Percentiles rank a stretch among this genome's conserved stretches.
These are phyloP conservation scores for Lachnellula subtilissima DNA, from an alignment of 2,329 filamentous ascomycete genomes.

Conservation along the genomic window DNA sequence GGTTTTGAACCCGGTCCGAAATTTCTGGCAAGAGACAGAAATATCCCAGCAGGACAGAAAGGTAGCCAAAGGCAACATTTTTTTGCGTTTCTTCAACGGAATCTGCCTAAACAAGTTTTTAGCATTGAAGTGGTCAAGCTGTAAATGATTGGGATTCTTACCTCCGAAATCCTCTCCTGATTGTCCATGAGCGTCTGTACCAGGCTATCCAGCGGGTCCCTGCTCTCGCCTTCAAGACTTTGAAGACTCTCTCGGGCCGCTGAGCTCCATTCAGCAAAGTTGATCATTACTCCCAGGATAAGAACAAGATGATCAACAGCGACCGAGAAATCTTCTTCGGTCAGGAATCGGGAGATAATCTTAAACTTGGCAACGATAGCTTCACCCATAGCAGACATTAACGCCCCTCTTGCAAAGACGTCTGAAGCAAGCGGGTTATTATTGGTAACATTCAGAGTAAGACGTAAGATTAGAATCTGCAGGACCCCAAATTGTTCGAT, in stretches of 20 bases:
- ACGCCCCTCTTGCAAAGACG: slow-evolving; percentile 57
- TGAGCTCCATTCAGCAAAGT: slow-evolving; percentile 74
- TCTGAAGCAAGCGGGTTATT: slow-evolving; percentile 66
- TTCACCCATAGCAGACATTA: slow-evolving; percentile 45
- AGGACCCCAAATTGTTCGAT: slow-evolving; percentile 34
- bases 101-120: slow-evolving; percentile 48
- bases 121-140: not conserved
- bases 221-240: slow-evolving; percentile 32
- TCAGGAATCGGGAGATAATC: slow-evolving; percentile 43
- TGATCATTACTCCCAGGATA: slow-evolving; percentile 77
- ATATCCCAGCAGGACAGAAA: slow-evolving; percentile 79
- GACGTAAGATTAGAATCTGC: slow-evolving; percentile 45
- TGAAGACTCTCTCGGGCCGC: slow-evolving; percentile 50
- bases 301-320: slow-evolving; percentile 69
- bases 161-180: slow-evolving; percentile 61
- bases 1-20: slow-evolving; percentile 37
- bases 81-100: slow-evolving; percentile 70
- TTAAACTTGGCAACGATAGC: slow-evolving; percentile 50
- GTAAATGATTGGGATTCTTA: slow-evolving; percentile 38
- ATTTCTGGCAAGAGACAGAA: slow-evolving; percentile 57
- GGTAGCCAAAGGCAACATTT: slow-evolving; percentile 81
- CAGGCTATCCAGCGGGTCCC: slow-evolving; percentile 52
- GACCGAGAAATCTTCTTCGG: slow-evolving; percentile 44
- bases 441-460: slow-evolving; percentile 84
- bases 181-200: slow-evolving; percentile 64